Percentiles rank a stretch among this genome's conserved stretches.
These are phyloP conservation scores for Amanita molliuscula DNA, from an alignment of 768 basidiomycete genomes.

Conservation along the genomic window DNA sequence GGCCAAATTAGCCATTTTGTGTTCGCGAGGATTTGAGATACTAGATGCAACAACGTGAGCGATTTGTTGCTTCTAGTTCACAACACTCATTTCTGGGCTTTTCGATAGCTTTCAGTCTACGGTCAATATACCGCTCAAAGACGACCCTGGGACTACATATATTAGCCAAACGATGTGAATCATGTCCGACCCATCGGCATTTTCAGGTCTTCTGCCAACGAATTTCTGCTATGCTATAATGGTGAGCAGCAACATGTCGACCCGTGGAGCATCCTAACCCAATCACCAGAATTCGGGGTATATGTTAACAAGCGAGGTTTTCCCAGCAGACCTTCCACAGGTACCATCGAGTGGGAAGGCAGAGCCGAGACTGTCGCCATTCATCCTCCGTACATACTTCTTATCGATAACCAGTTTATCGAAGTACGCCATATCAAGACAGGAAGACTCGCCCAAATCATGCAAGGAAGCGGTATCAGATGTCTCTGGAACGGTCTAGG, in stretches of 20 bases:
- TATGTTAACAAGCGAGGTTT: slow-evolving; percentile 93
- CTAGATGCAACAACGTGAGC: slow-evolving; percentile 91
- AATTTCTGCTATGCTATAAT: slow-evolving; percentile 91
- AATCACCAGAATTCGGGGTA: slow-evolving; percentile 71
- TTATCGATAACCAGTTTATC: slow-evolving; percentile 88
- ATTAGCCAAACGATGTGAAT: slow-evolving; percentile 84
- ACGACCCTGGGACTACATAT: slow-evolving; percentile 52
- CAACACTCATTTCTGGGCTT: neutral
- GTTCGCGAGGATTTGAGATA: slow-evolving; percentile 92
- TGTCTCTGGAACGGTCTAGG: slow-evolving; percentile 87
- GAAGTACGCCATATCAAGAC: slow-evolving; percentile 83
- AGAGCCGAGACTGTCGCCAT: slow-evolving; percentile 85
- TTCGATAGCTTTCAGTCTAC: slow-evolving; percentile 62
- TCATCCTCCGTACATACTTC: slow-evolving; percentile 82
- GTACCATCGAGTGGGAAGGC: slow-evolving; percentile 91
- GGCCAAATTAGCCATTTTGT: slow-evolving; percentile 84
- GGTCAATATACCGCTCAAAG: slow-evolving; percentile 80
- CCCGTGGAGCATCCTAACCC: neutral
- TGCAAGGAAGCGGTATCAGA: slow-evolving; percentile 67
- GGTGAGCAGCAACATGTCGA: slow-evolving; percentile 38
- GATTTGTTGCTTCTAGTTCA: neutral
- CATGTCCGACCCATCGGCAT: slow-evolving; percentile 83
- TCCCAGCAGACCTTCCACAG: slow-evolving; percentile 54
- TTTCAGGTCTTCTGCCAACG: slow-evolving; percentile 86
- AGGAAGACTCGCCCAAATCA: slow-evolving; percentile 77